Base-by-base conservation (phyloP, 2,329 filamentous ascomycete species). In the Sphaerostilbella broomeana region DNA sequence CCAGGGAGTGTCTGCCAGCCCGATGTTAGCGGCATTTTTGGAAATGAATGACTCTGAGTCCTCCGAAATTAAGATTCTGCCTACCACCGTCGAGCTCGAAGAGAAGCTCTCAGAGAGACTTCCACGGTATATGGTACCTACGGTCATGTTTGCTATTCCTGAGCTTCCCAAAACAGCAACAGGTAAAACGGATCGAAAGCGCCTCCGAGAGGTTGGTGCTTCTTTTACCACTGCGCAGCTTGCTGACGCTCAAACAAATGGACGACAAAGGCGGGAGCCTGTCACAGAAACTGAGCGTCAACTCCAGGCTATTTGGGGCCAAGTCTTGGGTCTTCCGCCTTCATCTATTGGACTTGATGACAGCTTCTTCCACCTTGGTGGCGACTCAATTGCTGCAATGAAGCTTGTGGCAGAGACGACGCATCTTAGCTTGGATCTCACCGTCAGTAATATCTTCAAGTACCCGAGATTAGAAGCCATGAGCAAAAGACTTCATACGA, bases 321-420 rank as follows among this genome's bases (percentile, higher is more conserved):
- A 53, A 16, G 40, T 62, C 5, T 52, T 64, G 4, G 56, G 54
- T 12, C 35, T 51, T 4, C 53, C 58, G 6, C 32, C 50, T 8
- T 18, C 24, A 5, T 51, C 54, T 5, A 43, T 63, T 24, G 46
- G 53, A 0, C 43, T 54, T 1, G 46, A 55, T 3, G 58, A 61
- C 42, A 57, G 55, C 50, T 68, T 68, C 53, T 62, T 67, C 47
- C 53, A 51, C 0, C 52, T 67, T 1, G 65, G 65, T 2, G 65
- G 67, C 3, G 66, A 70, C 51, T 70, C 67, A 0, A 55, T 70
- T 11, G 55, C 55, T 4, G 65, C 66, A 0, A 69, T 70, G 65
- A 61, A 57, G 36, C 49, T 69, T 1, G 69, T 41, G 6, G 30
- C 20, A 12, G 41, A 12, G n/a, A n/a, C n/a, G n/a, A n/a, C n/a